Evolutionary conservation across 2,329 filamentous ascomycete species (phyloP), one percentile per base, ranked within the genome.

Genomic region (Colletotrichum sp.): DNA sequence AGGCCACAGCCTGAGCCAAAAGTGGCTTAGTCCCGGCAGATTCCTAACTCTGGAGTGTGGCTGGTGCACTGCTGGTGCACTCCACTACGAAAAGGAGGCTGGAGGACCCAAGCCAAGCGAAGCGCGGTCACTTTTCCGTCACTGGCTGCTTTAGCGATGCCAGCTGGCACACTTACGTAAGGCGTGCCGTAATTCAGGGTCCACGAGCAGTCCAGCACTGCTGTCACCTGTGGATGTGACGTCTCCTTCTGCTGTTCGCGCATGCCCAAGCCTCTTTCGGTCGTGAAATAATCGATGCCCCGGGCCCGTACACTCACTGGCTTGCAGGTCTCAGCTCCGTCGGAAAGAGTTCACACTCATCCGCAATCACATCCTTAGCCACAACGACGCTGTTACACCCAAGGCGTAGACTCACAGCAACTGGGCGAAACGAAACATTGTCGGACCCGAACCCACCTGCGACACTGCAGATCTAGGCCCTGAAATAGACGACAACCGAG

Each of bases 11-110:
- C 68, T 48, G 75, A 28, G 28, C 73, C 73, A 71, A 71, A 77
- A 77, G 64, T 70, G 71, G 74, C 66, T 73, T 79, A 74, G 77
- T 71, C 55, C 55, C 77, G 75, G 75, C 63, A 78, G 64, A 72
- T 65, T 71, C 57, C 32, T 7, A 36, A 14, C 21, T 10, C 24
- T 32, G 9, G 43, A 66, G 28, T 69, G 73, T 75, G 73, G 73
- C 73, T 73, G 43, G 59, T 73, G 70, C n/a, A 28, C 43, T 13
- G 18, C 16, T 43, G 39, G 16, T 43, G 39, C 39, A 43, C 36
- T 14, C 24, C 39, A 10, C 16, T 34, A 7, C 14, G 16, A n/a
- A 16, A 52, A 71, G 57, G 43, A 55, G 73, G 68, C 68, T 70
- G 57, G 57, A 30, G 9, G 18, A 8, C 16, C 14, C 28, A 16